A percentile compares a stretch with the other conserved stretches of the same genome.
phyloP scores from a whole-genome alignment of 2,329 filamentous ascomycete genomes.

The Fusarium penzigii region DNA sequence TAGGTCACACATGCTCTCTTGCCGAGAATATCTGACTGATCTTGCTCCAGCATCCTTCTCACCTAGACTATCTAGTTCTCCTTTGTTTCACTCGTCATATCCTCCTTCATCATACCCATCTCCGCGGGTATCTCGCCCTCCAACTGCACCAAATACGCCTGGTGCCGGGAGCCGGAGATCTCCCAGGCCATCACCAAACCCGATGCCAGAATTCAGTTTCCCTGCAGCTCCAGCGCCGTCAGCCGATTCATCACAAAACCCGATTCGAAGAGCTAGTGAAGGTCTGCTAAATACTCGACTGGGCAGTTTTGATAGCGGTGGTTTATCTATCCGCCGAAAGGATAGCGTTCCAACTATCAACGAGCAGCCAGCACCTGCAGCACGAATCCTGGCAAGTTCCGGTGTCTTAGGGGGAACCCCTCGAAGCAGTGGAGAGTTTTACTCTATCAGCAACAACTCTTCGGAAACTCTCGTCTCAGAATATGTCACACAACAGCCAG shows the following conservation, averaged over 20 bases:
- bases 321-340: constrained; percentile 42
- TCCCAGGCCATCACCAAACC: constrained; percentile 44
- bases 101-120: constrained; percentile 50
- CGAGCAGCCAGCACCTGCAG: constrained; percentile 61
- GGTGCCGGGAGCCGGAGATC: constrained; percentile 38
- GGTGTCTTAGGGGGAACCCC: constrained; percentile 76
- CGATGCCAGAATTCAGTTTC: constrained; percentile 59
- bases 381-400: constrained; percentile 74
- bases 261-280: constrained; percentile 36
- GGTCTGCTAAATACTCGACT: constrained; percentile 42
- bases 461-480: constrained; percentile 92
- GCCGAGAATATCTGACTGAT: constrained; percentile 8
- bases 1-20: constrained; percentile 30
- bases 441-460: constrained; percentile 92
- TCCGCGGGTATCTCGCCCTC: constrained; percentile 41
- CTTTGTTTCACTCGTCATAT: constrained; percentile 57
- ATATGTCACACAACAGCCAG: constrained; percentile 64
- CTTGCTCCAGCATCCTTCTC: constrained; percentile 38
- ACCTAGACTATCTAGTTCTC: constrained; percentile 49
- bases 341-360: constrained; percentile 51
- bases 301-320: constrained; percentile 35
- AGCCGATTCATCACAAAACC: constrained; percentile 33
- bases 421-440: constrained; percentile 91
- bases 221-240: constrained; percentile 49
- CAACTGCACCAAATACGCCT: constrained; percentile 50